These are phyloP conservation scores for Hygrocybe coccinea DNA, from an alignment of 768 basidiomycete species.

Conservation along the genomic window DNA sequence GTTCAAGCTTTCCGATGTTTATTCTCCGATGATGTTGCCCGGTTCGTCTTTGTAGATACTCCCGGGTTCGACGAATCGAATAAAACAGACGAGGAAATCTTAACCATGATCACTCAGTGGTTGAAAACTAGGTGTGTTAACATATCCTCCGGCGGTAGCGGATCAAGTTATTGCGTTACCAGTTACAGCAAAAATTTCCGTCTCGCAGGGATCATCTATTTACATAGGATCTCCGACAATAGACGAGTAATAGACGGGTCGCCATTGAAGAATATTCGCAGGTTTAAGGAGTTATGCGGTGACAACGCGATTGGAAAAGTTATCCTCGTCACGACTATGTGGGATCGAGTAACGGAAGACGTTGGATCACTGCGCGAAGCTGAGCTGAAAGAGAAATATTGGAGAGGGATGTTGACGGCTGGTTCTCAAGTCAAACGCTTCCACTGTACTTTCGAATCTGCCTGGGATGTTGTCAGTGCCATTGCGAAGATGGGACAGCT, in stretches of 20 bases:
- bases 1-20: not conserved
- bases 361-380: conserved; percentile 5
- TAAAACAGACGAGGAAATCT: conserved; percentile 19
- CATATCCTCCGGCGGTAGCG: not conserved
- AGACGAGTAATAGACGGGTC: conserved; percentile 42
- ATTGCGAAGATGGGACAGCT: not conserved
- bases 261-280: conserved; percentile 41
- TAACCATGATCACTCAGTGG: conserved; percentile 25
- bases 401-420: conserved; percentile 8
- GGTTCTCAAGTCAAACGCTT: conserved; percentile 5
- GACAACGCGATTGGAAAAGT: conserved; percentile 41
- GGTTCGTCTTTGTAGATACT: conserved; percentile 26
- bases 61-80: conserved; percentile 29
- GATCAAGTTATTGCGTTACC: not conserved
- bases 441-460: conserved; percentile 4
- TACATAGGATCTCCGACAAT: conserved; percentile 33
- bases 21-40: conserved; percentile 4
- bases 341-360: conserved; percentile 32
- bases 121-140: conserved; percentile 20
- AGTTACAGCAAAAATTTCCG: conserved; percentile 25
- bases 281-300: conserved; percentile 48
- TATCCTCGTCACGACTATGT: conserved; percentile 47
- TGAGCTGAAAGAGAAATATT: conserved; percentile 6
- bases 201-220: conserved; percentile 29
- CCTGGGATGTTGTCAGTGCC: conserved; percentile 7